Conservation (phyloP, 2,329 filamentous ascomycete genomes). For the Colletotrichum sp. region DNA sequence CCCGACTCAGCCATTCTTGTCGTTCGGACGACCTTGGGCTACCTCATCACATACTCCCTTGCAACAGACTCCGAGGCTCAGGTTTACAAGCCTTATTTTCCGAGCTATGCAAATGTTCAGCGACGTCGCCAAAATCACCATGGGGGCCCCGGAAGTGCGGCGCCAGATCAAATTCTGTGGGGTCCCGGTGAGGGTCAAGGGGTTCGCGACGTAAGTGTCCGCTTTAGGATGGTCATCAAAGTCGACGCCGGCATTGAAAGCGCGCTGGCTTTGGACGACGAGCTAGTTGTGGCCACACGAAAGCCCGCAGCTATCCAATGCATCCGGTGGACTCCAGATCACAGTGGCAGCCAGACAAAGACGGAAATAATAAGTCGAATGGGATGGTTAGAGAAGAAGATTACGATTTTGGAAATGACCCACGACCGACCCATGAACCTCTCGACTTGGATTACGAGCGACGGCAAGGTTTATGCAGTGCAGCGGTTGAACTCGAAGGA, state of each 20-base stretch:
- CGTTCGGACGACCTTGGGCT: conserved; percentile 84
- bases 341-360: conserved; percentile 80
- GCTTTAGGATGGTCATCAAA: conserved; percentile 97
- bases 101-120: conserved; percentile 68
- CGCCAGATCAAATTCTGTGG: conserved; percentile 68
- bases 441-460: conserved; percentile 87
- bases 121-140: conserved; percentile 66
- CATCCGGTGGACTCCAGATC: conserved; percentile 92
- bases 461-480: conserved; percentile 89
- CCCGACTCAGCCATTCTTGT: conserved; percentile 93
- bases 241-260: conserved; percentile 94
- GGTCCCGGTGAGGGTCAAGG: conserved; percentile 83
- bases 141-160: conserved; percentile 57
- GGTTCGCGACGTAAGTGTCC: conserved; percentile 84
- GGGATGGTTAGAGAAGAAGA: conserved; percentile 82
- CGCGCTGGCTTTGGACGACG: conserved; percentile 88
- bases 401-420: conserved; percentile 81
- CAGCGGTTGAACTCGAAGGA: conserved; percentile 65
- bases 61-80: conserved; percentile 81
- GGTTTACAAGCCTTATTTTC: conserved; percentile 85
- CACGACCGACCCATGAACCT: conserved; percentile 97
- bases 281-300: conserved; percentile 87
- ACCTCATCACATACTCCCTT: conserved; percentile 92
- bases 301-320: conserved; percentile 96
- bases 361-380: conserved; percentile 91